Base-by-base conservation (phyloP, 202 grass and related monocot species). In the Eragrostis tef region DNA sequence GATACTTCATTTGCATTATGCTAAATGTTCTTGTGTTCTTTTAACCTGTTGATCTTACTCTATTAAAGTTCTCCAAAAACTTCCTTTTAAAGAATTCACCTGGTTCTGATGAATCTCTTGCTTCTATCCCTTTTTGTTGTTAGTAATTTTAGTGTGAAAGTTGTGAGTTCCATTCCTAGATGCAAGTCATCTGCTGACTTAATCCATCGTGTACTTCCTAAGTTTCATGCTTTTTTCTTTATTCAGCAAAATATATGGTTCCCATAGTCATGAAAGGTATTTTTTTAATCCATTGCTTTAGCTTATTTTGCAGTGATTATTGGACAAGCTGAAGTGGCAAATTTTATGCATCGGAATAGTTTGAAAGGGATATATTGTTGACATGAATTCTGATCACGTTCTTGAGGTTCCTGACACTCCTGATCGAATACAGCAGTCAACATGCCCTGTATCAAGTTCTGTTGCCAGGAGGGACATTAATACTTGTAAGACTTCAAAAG, bases 321-420 rank as follows among this genome's bases (percentile, higher is more conserved):
- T 78, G 39, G 20, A 59, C 19, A 73, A 72, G 49, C 1, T 50
- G 11, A 66, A 85, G 42, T 42, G 26, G 20, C 21, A 67, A 65
- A 26, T 66, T 77, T 26, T 73, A 73, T 48, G 58, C 43, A 51
- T 72, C 72, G 50, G 17, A 81, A 31, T 78, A 78, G 48, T 53
- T 44, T 25, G 66, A 15, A 11, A 44, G 27, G 0, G 26, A 82
- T 62, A 82, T 14, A 72, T 85, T 72, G 26, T 48, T 71, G 71
- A 86, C 64, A 92, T 94, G 81, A 88, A 87, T 84, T 76, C 64
- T 49, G 69, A 94, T 83, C 57, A 90, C 59, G 50, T 86, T 57
- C 75, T 90, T 77, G 94, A 87, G 86, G 91, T 92, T 68, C 91
- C 91, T 57, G 94, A 94, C 77, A 94, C 89, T 68, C 91, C 89